Evolutionary conservation across 2,329 filamentous ascomycete species (phyloP), one percentile per base, ranked within the genome.

Genomic region (Neonectria coccinea): DNA sequence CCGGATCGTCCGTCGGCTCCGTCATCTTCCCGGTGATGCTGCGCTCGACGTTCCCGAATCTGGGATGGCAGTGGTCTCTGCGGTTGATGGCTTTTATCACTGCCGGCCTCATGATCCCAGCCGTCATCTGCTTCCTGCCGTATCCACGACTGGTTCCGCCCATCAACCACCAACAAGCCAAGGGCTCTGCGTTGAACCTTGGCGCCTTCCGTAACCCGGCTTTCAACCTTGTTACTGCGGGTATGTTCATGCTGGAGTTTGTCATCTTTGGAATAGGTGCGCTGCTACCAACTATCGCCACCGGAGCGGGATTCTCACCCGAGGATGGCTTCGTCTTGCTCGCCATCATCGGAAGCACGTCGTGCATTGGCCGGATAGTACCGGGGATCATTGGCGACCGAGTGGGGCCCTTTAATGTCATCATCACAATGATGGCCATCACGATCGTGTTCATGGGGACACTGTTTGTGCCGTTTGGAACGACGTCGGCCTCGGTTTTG

Each of bases 261-360:
- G 81, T 81, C 41, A 78, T 85, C 14, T 85, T 85, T 45, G 82
- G 82, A 12, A 78, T 81, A n/a, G 78, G 80, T 1, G 81, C 80
- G 1, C 76, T 85, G 8, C 70, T 85, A 1, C 83, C 83, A 0
- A 83, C 82, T 0, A 84, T 84, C 64, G 79, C 80, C 1, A 80
- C 78, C 0, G 70, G 66, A 2, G 72, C 72, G 3, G 69, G 73
- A 41, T 79, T 83, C 36, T 70, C 77, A 6, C 59, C 74, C 1
- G 73, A 82, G 27, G 75, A 77, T 0, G 81, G 82, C 4, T 84
- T 81, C 59, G 80, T 80, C 14, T 75, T 83, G 8, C 75, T 84
- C 2, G 79, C 83, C 2, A 76, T 83, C 3, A 68, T 83, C 51
- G 84, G 84, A 29, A 77, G 78, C 2, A 78, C 78, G 42, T 82